Percentiles rank a stretch among this genome's conserved stretches.
Evolutionary conservation across 441 rosid genomes (phyloP).

Genomic region (Croton laevigatus): DNA sequence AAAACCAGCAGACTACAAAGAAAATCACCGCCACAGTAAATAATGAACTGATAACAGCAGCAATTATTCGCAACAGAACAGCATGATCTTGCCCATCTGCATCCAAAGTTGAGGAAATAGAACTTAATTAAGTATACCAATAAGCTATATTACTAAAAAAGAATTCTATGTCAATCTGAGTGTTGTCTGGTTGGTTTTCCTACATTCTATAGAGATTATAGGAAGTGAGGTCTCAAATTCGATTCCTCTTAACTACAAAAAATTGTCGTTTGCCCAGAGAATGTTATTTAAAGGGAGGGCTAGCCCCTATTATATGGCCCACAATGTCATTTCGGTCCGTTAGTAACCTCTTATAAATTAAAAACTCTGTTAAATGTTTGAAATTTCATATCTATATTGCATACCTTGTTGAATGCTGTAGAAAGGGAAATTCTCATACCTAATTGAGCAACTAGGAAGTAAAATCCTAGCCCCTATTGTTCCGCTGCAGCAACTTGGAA

Average conservation of each 20-base stretch:
- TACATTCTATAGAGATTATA: too few relatives aligned
- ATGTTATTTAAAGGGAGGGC: too few relatives aligned
- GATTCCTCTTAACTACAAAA: too few relatives aligned
- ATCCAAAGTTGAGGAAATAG: not conserved
- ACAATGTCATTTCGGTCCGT: too few relatives aligned
- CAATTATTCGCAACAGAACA: not conserved
- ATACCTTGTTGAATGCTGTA: constrained; percentile 2
- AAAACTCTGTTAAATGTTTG: too few relatives aligned
- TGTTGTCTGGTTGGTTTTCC: too few relatives aligned
- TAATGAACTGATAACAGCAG: not conserved
- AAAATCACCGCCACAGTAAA: not conserved
- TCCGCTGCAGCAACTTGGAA: constrained; percentile 3
- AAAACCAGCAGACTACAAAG: not conserved
- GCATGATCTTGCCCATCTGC: not conserved
- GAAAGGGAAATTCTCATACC: constrained; percentile 12
- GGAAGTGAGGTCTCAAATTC: too few relatives aligned
- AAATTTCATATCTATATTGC: not conserved
- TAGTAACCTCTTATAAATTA: too few relatives aligned
- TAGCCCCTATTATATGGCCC: too few relatives aligned
- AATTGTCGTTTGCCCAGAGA: too few relatives aligned
- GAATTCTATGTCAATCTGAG: too few relatives aligned
- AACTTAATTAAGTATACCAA: not conserved
- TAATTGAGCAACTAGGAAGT: constrained; percentile 11
- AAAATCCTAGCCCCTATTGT: not conserved
- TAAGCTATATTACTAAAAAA: too few relatives aligned